Evolutionary conservation across 2,329 filamentous ascomycete genomes (phyloP), one percentile per base, ranked within the genome.

Genomic region (Emergomyces pasteurianus): DNA sequence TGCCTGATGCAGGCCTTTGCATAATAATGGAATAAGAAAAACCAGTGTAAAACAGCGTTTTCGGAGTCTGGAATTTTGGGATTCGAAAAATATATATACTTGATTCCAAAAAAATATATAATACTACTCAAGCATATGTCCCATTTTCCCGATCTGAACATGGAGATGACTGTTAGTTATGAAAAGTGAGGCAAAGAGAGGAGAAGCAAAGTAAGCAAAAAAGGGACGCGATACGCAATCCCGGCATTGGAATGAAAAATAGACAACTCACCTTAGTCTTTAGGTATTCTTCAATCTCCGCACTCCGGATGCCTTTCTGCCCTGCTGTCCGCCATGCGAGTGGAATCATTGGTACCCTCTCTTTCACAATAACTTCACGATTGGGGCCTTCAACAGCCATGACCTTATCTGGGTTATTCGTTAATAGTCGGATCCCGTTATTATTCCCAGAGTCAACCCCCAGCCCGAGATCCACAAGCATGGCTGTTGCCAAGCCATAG

Each of bases 361-460:
- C 92, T 66, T 83, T 89, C 1, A 99, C 94, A 9, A 88, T 81
- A 14, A 99, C 81, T 75, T 99, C 92, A 12, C 91, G 80, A 65
- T 89, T 89, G 0, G 92, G 92, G 0, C 94, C 94, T 73, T 99
- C 94, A 0, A 99, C 89, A 0, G 94, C 94, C 18, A 90, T 81
- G 49, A 99, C 89, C 78, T 99, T 99, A 68, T 99, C 94, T 0
- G 94, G 94, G 69, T 99, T 99, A 73, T 99, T 99, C 10, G 94
- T 99, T 67, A 99, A 77, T 58, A 99, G 77, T 42, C 89, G 81
- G 59, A 97, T 86, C 16, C 77, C 77, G 36, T 73, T 69, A 28
- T 71, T 67, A 34, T 43, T 18, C 38, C 4, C 21, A 14, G 77
- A 74, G 67, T 95, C 81, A 1, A 78, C 81, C 1, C 81, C 83